These are phyloP conservation scores for Papiliotrema terrestris DNA, from an alignment of 1,284 basidiomycete species.

Conservation along the genomic window DNA sequence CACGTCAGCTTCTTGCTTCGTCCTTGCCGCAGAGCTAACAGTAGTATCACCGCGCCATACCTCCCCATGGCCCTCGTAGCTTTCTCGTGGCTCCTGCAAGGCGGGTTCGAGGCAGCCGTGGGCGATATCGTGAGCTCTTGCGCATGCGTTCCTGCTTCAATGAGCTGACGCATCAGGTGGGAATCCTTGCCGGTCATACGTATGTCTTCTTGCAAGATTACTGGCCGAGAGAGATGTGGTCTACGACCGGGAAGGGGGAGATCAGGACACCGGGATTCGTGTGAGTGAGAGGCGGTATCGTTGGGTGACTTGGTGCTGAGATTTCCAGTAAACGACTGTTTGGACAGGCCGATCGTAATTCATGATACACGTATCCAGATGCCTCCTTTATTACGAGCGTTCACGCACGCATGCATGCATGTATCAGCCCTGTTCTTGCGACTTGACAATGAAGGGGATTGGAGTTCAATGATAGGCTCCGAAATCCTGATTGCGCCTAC, in stretches of 20 bases:
- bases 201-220: conserved; percentile 92
- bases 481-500: too few relatives aligned
- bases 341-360: conserved; percentile 11
- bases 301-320: background rate
- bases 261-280: conserved; percentile 71
- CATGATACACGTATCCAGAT: too few relatives aligned
- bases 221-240: conserved; percentile 84
- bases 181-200: conserved; percentile 84
- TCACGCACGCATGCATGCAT: too few relatives aligned
- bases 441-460: too few relatives aligned
- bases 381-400: too few relatives aligned
- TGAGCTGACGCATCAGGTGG: conserved; percentile 49
- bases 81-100: conserved; percentile 84
- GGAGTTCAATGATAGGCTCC: too few relatives aligned
- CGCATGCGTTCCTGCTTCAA: background rate
- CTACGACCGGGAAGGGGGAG: conserved; percentile 47
- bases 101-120: conserved; percentile 77
- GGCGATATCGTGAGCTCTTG: conserved; percentile 73
- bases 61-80: conserved; percentile 84
- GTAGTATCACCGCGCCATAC: conserved; percentile 83
- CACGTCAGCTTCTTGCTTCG: conserved; percentile 51
- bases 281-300: conserved; percentile 56
- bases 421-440: too few relatives aligned
- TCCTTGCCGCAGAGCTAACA: conserved; percentile 2
- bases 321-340: conserved; percentile 17